These are phyloP conservation scores for Gossypium arboreum DNA, from an alignment of 345 rosid genomes.

Conservation along the genomic window DNA sequence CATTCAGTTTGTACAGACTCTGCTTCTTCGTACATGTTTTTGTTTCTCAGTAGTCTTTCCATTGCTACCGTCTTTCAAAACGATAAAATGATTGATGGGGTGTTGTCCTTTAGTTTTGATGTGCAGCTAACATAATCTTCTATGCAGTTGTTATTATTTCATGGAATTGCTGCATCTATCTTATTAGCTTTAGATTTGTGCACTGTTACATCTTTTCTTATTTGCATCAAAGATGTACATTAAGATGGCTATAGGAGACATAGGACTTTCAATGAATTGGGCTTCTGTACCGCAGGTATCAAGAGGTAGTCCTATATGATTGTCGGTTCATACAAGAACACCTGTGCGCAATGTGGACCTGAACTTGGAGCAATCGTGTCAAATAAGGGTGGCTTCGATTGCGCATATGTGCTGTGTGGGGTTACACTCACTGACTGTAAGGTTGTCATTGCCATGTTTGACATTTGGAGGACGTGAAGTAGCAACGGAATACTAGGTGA, in stretches of 20 bases:
- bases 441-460: slow-evolving; percentile 22
- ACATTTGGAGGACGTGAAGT: slow-evolving; percentile 14
- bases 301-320: slow-evolving; percentile 36
- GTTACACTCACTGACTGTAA: background rate
- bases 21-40: background rate
- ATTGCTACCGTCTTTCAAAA: background rate
- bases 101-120: too few species aligned
- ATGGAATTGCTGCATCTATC: background rate
- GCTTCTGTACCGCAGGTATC: slow-evolving; percentile 35
- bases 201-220: background rate
- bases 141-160: background rate
- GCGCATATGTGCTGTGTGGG: background rate
- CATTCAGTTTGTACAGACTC: background rate
- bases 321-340: background rate
- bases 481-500: slow-evolving; percentile 2
- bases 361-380: background rate
- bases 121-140: too few species aligned
- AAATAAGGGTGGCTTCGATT: background rate
- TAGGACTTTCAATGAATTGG: slow-evolving; percentile 10
- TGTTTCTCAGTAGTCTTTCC: background rate
- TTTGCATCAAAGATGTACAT: too few species aligned
- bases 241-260: too few species aligned
- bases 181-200: background rate
- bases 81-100: too few species aligned
- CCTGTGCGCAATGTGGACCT: background rate